Conservation (phyloP, 768 basidiomycete species). For the Mycena pura region DNA sequence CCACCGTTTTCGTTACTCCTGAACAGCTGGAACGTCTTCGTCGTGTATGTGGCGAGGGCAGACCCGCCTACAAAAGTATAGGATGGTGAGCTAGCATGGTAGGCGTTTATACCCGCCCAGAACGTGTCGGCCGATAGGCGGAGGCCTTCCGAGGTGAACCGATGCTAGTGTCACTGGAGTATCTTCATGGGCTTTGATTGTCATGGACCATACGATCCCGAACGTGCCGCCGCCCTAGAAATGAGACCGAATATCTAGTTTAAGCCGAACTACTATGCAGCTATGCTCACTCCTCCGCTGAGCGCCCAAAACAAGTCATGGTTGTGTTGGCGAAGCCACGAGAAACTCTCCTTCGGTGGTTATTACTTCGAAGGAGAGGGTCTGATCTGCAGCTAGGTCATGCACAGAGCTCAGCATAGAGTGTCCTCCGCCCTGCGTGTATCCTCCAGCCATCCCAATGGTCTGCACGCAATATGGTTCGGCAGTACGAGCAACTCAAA, state of each 20-base stretch:
- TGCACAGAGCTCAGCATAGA: conserved; percentile 23
- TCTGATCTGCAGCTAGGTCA: conserved; percentile 32
- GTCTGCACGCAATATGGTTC: conserved; percentile 23
- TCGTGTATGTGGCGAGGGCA: neutral
- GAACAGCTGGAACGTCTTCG: neutral
- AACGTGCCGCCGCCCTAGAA: conserved; percentile 22
- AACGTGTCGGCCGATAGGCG: neutral
- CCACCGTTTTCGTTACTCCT: no score
- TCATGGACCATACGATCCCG: conserved; percentile 24
- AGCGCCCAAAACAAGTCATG: conserved; percentile 50
- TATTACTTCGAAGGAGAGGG: conserved; percentile 45
- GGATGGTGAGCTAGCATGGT: neutral
- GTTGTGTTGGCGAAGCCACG: conserved; percentile 40
- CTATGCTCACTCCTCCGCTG: conserved; percentile 31
- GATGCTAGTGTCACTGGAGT: neutral
- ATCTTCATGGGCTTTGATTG: conserved; percentile 16
- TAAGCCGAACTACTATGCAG: no score
- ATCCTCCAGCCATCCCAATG: conserved; percentile 47
- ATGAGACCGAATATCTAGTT: neutral
- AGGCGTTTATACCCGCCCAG: conserved; percentile 6
- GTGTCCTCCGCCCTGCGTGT: conserved; percentile 39
- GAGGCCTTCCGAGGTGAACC: neutral
- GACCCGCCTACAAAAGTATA: conserved; percentile 2
- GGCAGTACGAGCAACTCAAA: neutral
- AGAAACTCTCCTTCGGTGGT: conserved; percentile 45